Conservation (phyloP, 345 rosid species). For the Corchorus olitorius region DNA sequence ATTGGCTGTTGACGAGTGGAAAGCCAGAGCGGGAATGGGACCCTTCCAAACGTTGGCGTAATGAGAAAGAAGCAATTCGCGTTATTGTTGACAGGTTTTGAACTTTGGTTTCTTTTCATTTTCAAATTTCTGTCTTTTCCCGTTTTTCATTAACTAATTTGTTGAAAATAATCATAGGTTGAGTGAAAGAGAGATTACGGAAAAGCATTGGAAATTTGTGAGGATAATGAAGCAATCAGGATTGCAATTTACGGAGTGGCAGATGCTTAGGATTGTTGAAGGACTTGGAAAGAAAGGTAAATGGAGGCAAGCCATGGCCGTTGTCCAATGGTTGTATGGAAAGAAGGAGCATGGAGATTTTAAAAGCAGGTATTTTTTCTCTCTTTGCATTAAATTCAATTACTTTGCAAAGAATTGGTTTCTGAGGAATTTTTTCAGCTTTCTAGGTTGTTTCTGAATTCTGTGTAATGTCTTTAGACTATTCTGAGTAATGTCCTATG, state of each 20-base stretch:
- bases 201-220: constrained; percentile 86
- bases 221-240: constrained; percentile 91
- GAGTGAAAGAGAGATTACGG: constrained; percentile 62
- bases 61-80: constrained; percentile 65
- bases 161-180: constrained; percentile 42
- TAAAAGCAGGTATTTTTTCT: constrained; percentile 61
- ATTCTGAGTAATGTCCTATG: background rate
- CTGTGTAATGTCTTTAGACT: background rate
- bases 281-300: constrained; percentile 62
- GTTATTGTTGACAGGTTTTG: constrained; percentile 72
- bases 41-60: constrained; percentile 57
- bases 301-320: constrained; percentile 82
- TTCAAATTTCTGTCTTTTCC: background rate
- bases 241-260: constrained; percentile 76
- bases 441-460: background rate
- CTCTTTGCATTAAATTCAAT: background rate
- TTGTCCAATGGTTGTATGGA: constrained; percentile 77
- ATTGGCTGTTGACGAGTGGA: constrained; percentile 24
- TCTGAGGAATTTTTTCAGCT: background rate
- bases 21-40: constrained; percentile 44
- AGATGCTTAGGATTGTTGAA: constrained; percentile 76
- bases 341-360: constrained; percentile 54
- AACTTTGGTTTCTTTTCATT: background rate
- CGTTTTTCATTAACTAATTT: background rate
- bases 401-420: background rate